These are phyloP conservation scores for Penicillium goetzii DNA, from an alignment of 495 filamentous ascomycete genomes.

Conservation along the genomic window DNA sequence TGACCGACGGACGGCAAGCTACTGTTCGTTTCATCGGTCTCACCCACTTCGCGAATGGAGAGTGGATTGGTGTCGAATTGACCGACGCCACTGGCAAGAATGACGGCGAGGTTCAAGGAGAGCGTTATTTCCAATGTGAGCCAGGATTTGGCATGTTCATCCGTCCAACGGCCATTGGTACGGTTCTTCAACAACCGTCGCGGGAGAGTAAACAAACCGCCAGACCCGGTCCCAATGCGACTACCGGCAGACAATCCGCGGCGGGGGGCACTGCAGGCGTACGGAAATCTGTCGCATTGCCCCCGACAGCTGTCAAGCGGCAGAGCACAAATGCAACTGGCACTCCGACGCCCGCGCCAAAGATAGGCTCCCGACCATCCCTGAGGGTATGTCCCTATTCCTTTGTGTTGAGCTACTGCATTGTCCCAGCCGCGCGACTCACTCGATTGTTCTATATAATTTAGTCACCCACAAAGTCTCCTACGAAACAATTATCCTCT, in stretches of 20 bases:
- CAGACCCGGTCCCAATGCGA: slow-evolving; percentile 31
- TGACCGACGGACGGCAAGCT: slow-evolving; percentile 75
- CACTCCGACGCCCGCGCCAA: slow-evolving; percentile 66
- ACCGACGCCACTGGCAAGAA: slow-evolving; percentile 87
- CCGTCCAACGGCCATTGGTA: slow-evolving; percentile 60
- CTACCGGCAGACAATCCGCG: slow-evolving; percentile 39
- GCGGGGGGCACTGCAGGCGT: slow-evolving; percentile 37
- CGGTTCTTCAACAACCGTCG: slow-evolving; percentile 61
- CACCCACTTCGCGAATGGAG: slow-evolving; percentile 76
- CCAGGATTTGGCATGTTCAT: slow-evolving; percentile 88
- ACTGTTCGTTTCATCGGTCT: slow-evolving; percentile 79
- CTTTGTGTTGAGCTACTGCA: background rate
- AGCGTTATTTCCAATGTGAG: slow-evolving; percentile 87
- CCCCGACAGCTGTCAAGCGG: slow-evolving; percentile 59
- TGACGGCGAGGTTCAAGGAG: slow-evolving; percentile 86
- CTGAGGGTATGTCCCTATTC: slow-evolving; percentile 52
- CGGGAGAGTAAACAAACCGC: slow-evolving; percentile 44
- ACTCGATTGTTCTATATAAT: background rate
- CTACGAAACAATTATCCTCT: slow-evolving; percentile 72
- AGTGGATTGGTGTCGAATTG: slow-evolving; percentile 92
- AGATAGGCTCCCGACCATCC: slow-evolving; percentile 53
- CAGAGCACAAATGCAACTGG: slow-evolving; percentile 65
- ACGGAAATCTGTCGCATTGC: slow-evolving; percentile 47
- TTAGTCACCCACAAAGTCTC: slow-evolving; percentile 78
- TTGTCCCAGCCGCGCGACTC: background rate